These are phyloP conservation scores for Hericium alpestre DNA, from an alignment of 768 basidiomycete species.

Conservation along the genomic window DNA sequence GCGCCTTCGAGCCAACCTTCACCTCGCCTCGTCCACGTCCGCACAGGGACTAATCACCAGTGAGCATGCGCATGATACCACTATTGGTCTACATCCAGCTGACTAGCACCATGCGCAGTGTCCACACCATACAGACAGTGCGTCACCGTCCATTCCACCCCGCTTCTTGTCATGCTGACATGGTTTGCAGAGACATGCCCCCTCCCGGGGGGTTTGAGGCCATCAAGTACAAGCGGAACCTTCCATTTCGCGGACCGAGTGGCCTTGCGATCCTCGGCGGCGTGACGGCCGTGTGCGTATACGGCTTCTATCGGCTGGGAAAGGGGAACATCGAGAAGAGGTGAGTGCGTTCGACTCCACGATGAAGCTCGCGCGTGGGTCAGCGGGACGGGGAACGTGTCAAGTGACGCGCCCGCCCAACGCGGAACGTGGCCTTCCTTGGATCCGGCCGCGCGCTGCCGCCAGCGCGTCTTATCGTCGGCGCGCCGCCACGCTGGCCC, in stretches of 20 bases:
- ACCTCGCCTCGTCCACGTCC: too few species aligned
- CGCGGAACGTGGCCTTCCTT: conserved; percentile 55
- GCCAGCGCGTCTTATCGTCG: conserved; percentile 32
- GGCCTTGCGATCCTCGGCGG: conserved; percentile 77
- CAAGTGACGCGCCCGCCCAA: conserved; percentile 40
- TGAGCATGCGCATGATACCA: too few species aligned
- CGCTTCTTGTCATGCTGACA: conserved; percentile 1
- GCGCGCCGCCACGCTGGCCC: conserved; percentile 10
- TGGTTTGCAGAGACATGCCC: conserved; percentile 76
- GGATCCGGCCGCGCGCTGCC: conserved; percentile 56
- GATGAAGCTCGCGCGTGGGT: conserved; percentile 21
- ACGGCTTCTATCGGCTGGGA: conserved; percentile 87
- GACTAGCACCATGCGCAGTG: conserved; percentile 28
- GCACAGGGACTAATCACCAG: too few species aligned
- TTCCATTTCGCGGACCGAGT: conserved; percentile 81
- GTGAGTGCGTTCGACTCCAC: conserved; percentile 37
- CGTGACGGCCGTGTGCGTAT: conserved; percentile 77
- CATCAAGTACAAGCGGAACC: conserved; percentile 90
- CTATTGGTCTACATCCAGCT: not conserved
- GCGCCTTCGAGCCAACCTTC: too few species aligned
- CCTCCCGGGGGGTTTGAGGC: conserved; percentile 87
- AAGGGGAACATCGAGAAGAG: conserved; percentile 86
- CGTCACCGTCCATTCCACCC: conserved; percentile 16
- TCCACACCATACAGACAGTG: conserved; percentile 55
- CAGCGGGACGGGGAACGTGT: conserved; percentile 66